phyloP scores from a whole-genome alignment of 805 yeast genomes.

The Zygosaccharomyces siamensis region DNA sequence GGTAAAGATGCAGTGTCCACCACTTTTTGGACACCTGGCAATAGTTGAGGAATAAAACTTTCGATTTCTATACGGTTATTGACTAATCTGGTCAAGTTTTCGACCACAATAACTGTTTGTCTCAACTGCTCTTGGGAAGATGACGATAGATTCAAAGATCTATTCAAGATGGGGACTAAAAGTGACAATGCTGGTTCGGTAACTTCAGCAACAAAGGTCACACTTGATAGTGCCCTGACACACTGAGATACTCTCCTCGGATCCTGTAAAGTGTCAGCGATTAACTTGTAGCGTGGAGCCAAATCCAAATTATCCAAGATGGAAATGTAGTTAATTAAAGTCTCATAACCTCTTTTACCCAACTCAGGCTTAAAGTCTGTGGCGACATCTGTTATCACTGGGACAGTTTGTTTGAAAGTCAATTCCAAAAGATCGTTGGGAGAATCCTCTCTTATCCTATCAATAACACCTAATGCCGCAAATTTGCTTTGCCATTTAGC shows the following conservation, averaged over 20 bases:
- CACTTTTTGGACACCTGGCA: slow-evolving; percentile 91
- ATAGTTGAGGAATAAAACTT: slow-evolving; percentile 72
- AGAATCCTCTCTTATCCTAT: slow-evolving; percentile 68
- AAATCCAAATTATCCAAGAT: slow-evolving; percentile 91
- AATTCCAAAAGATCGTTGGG: slow-evolving; percentile 83
- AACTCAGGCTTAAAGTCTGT: slow-evolving; percentile 97
- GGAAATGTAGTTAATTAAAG: slow-evolving; percentile 65
- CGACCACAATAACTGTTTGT: slow-evolving; percentile 93
- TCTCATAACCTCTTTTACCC: slow-evolving; percentile 74
- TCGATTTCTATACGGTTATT: slow-evolving; percentile 91
- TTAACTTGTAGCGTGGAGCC: slow-evolving; percentile 75
- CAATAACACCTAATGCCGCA: slow-evolving; percentile 70
- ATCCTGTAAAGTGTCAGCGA: slow-evolving; percentile 83
- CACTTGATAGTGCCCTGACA: slow-evolving; percentile 83
- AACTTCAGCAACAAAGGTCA: slow-evolving; percentile 96
- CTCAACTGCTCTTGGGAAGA: slow-evolving; percentile 94
- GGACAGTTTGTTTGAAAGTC: slow-evolving; percentile 73
- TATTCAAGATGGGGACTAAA: slow-evolving; percentile 85
- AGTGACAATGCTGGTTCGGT: slow-evolving; percentile 91
- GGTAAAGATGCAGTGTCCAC: slow-evolving; percentile 88
- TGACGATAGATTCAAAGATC: slow-evolving; percentile 75
- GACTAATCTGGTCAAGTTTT: slow-evolving; percentile 90
- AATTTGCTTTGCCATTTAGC: slow-evolving; percentile 93
- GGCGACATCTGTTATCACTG: slow-evolving; percentile 80
- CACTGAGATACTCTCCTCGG: slow-evolving; percentile 86